Evolutionary conservation across 2,329 filamentous ascomycete species (phyloP).

Genomic region (Clarireedia sp.): DNA sequence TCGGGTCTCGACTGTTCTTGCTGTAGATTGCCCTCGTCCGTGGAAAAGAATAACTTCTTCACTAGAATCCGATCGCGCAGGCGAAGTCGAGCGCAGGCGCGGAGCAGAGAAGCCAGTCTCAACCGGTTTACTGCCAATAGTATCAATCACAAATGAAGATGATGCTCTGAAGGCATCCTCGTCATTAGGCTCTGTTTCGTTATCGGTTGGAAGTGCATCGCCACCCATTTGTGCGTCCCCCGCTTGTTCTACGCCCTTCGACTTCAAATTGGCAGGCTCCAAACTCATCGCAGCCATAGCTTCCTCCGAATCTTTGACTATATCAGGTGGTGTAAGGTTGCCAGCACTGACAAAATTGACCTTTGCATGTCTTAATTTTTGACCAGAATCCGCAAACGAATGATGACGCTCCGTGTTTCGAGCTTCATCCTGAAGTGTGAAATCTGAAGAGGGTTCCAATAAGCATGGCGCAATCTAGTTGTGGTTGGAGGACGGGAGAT

Average conservation of each 20-base stretch:
- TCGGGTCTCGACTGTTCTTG: neutral
- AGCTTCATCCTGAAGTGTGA: conserved; percentile 46
- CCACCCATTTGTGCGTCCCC: neutral
- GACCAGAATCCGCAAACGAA: conserved; percentile 37
- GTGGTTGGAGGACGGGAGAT: neutral
- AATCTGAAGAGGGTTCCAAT: conserved; percentile 14
- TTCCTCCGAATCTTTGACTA: conserved; percentile 21
- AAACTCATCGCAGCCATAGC: conserved; percentile 23
- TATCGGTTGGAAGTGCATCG: neutral
- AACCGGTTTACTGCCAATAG: conserved; percentile 23
- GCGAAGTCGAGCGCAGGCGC: conserved; percentile 26
- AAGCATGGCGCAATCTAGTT: neutral
- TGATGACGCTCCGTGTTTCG: conserved; percentile 46
- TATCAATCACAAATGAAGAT: conserved; percentile 32
- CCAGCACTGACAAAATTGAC: conserved; percentile 56
- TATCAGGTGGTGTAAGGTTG: conserved; percentile 30
- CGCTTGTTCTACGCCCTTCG: neutral
- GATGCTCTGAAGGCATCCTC: neutral
- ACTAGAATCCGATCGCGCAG: conserved; percentile 49
- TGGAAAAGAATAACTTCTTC: conserved; percentile 67
- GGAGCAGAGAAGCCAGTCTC: conserved; percentile 29
- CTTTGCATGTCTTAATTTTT: conserved; percentile 45
- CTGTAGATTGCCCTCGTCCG: conserved; percentile 35
- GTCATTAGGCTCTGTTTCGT: conserved; percentile 7
- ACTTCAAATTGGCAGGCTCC: conserved; percentile 6